Conservation (phyloP, 2,329 filamentous ascomycete genomes). For the Didymella sp. region DNA sequence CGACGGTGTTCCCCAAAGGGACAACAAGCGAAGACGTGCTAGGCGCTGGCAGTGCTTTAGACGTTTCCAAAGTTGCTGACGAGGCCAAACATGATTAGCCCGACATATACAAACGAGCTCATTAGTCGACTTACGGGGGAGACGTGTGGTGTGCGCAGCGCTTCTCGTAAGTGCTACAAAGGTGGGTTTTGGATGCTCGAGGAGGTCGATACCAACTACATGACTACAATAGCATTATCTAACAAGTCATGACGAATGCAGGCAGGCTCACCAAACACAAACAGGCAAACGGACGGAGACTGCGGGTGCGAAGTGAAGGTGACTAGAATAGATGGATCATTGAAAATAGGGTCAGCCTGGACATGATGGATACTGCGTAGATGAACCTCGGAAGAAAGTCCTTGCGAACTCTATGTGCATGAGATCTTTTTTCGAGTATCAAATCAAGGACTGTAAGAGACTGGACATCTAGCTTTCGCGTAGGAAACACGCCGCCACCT, state of each 20-base stretch:
- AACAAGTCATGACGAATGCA: background rate
- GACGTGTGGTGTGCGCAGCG: no score
- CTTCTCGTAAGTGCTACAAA: background rate
- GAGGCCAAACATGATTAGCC: background rate
- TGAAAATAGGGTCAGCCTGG: background rate
- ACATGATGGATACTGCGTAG: background rate
- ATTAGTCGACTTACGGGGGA: no score
- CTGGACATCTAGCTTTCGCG: constrained; percentile 19
- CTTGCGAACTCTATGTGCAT: constrained; percentile 26
- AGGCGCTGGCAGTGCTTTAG: background rate
- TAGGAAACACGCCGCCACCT: constrained; percentile 16
- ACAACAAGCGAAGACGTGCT: background rate
- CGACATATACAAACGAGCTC: background rate
- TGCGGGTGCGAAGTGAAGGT: background rate
- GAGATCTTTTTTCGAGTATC: constrained; percentile 27
- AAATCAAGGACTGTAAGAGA: constrained; percentile 28
- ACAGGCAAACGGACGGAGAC: background rate
- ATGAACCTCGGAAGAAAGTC: constrained; percentile 15
- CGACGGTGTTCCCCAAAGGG: background rate
- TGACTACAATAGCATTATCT: background rate
- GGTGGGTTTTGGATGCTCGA: background rate
- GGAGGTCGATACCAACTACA: no score
- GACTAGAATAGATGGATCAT: background rate
- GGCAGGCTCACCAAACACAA: background rate
- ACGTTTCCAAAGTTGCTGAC: background rate